Conservation (phyloP, 768 basidiomycete genomes). For the Termitomyces sp. region DNA sequence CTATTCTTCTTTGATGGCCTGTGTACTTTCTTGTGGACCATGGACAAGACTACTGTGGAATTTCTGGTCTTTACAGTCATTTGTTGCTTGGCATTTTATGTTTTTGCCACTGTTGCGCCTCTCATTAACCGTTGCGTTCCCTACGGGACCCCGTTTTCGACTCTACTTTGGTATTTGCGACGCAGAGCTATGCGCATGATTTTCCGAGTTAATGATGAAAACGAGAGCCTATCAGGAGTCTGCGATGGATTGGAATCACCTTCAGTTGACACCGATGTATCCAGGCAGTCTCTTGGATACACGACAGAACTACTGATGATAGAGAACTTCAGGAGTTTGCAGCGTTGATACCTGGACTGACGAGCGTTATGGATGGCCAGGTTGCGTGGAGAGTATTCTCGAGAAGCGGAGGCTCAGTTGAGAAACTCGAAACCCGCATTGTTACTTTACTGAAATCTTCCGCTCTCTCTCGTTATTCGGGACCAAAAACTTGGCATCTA, state of each 20-base stretch:
- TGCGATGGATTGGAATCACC: background rate
- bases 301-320: slow-evolving; percentile 4
- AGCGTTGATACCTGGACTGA: background rate
- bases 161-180: background rate
- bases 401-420: background rate
- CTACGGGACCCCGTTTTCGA: slow-evolving; percentile 6
- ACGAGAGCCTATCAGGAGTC: background rate
- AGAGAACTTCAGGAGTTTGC: background rate
- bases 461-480: background rate
- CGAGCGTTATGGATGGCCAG: background rate
- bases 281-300: background rate
- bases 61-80: background rate
- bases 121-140: slow-evolving; percentile 1
- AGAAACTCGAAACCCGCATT: background rate
- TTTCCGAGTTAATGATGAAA: too few relatives aligned
- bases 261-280: background rate
- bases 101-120: slow-evolving; percentile 4
- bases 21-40: slow-evolving; percentile 1
- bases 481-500: background rate
- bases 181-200: background rate
- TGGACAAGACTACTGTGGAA: background rate
- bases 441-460: background rate
- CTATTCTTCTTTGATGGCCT: slow-evolving; percentile 8
- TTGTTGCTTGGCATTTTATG: background rate
- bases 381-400: background rate